Conservation (phyloP, 225 moss, liverwort and hornwort species). For the Sphagnum tenellum region DNA sequence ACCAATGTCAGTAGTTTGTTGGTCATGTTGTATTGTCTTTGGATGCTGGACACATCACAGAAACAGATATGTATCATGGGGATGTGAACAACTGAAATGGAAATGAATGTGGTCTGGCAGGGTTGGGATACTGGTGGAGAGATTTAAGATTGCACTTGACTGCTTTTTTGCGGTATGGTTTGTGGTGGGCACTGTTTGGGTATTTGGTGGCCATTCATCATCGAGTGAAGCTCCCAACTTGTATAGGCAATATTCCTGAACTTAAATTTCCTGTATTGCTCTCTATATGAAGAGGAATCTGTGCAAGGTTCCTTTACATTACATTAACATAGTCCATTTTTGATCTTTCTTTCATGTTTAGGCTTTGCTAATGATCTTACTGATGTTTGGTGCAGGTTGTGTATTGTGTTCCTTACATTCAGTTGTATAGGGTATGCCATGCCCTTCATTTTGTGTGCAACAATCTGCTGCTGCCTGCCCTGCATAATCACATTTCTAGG, state of each 20-base stretch:
- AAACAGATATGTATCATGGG: too few species aligned
- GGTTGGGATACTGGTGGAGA: not conserved
- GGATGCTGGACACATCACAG: too few species aligned
- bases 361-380: too few species aligned
- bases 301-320: too few species aligned
- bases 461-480: conserved; percentile 55
- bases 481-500: conserved; percentile 50
- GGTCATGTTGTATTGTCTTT: too few species aligned
- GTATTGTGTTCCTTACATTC: conserved; percentile 49
- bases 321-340: too few species aligned
- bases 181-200: conserved; percentile 2
- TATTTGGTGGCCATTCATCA: conserved; percentile 1
- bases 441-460: conserved; percentile 40
- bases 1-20: too few species aligned
- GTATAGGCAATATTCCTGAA: not conserved
- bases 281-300: too few species aligned
- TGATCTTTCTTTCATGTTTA: too few species aligned
- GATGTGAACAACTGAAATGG: not conserved
- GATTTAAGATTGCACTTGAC: conserved; percentile 3
- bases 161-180: conserved; percentile 29
- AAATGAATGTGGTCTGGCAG: not conserved
- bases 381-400: conserved; percentile 24
- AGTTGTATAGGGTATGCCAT: conserved; percentile 51
- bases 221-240: conserved; percentile 1
- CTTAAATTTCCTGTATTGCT: too few species aligned